Percentiles rank a stretch among this genome's conserved stretches.
Conservation (phyloP, 139 green algal species). For the Picochlorum costavermella region DNA sequence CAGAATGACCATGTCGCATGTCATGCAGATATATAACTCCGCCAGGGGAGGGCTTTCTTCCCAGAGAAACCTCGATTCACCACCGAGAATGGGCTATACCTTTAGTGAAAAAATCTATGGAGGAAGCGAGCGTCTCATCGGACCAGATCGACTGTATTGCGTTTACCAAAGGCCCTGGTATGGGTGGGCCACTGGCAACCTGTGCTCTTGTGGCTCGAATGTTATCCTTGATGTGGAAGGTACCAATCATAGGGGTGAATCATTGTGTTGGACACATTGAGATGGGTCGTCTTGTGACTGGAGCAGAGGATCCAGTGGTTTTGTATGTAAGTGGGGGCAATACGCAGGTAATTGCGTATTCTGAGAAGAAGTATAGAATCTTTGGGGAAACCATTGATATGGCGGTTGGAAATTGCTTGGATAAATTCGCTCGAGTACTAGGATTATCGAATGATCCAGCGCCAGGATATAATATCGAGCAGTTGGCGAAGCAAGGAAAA, state of each 20-base stretch:
- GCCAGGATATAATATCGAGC: conserved; percentile 92
- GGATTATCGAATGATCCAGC: conserved; percentile 66
- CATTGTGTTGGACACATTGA: conserved; percentile 91
- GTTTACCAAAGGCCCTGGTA: conserved; percentile 87
- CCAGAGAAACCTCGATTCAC: conserved; percentile 73
- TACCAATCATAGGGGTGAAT: conserved; percentile 76
- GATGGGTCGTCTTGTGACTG: conserved; percentile 81
- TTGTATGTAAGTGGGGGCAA: conserved; percentile 89
- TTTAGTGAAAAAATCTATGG: conserved; percentile 58
- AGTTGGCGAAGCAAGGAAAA: conserved; percentile 70
- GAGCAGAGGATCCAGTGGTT: conserved; percentile 77
- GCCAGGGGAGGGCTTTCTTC: conserved; percentile 75
- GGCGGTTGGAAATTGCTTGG: conserved; percentile 84
- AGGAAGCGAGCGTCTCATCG: conserved; percentile 44
- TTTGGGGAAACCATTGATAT: conserved; percentile 96
- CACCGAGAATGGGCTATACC: conserved; percentile 55
- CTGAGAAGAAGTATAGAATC: conserved; percentile 72
- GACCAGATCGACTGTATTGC: conserved; percentile 56
- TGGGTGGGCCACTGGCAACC: conserved; percentile 72
- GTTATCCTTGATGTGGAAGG: conserved; percentile 60
- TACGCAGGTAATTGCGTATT: conserved; percentile 89
- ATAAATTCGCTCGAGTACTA: conserved; percentile 76
- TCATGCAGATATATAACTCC: conserved; percentile 67
- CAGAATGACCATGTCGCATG: neutral
- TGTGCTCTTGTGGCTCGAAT: conserved; percentile 76